Percentiles rank a stretch among this genome's conserved stretches.
These are phyloP conservation scores for Penicillium lagena DNA, from an alignment of 495 filamentous ascomycete genomes.

Conservation along the genomic window DNA sequence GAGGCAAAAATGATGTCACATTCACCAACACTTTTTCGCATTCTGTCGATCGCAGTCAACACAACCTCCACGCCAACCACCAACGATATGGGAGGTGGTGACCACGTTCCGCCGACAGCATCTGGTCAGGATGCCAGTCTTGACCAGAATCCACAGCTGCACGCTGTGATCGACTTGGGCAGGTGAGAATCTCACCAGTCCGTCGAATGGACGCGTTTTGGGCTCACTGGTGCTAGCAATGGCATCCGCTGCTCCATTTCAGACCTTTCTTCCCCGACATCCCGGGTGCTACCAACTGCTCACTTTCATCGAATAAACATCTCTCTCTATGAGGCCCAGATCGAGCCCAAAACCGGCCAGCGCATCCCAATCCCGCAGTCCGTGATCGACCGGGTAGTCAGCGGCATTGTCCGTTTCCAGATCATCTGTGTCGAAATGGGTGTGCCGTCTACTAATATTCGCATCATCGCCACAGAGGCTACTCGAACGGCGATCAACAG, in stretches of 20 bases:
- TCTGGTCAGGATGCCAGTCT: conserved; percentile 2
- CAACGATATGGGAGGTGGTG: conserved; percentile 11
- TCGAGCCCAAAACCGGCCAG: conserved; percentile 30
- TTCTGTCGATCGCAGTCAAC: not conserved
- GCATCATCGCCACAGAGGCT: conserved; percentile 82
- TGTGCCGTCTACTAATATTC: conserved; percentile 57
- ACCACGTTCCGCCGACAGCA: not conserved
- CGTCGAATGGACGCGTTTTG: not conserved
- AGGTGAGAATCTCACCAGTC: conserved; percentile 12
- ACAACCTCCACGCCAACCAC: not conserved
- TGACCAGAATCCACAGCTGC: conserved; percentile 2
- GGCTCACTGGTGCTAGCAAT: conserved; percentile 52
- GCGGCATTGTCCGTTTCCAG: conserved; percentile 62
- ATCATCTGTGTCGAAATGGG: conserved; percentile 64
- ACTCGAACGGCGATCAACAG: conserved; percentile 77
- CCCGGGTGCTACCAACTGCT: conserved; percentile 68
- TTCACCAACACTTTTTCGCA: not conserved
- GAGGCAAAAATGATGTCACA: conserved; percentile 4
- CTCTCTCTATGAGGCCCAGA: conserved; percentile 85
- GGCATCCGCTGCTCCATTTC: conserved; percentile 92
- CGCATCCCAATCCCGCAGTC: conserved; percentile 53
- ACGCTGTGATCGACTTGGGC: conserved; percentile 26
- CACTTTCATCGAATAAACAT: conserved; percentile 74
- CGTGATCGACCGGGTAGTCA: conserved; percentile 58
- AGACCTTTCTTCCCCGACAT: conserved; percentile 60